Percentiles rank a stretch among this genome's conserved stretches.
These are phyloP conservation scores for Aspergillus unguis DNA, from an alignment of 2,329 filamentous ascomycete genomes.

Conservation along the genomic window DNA sequence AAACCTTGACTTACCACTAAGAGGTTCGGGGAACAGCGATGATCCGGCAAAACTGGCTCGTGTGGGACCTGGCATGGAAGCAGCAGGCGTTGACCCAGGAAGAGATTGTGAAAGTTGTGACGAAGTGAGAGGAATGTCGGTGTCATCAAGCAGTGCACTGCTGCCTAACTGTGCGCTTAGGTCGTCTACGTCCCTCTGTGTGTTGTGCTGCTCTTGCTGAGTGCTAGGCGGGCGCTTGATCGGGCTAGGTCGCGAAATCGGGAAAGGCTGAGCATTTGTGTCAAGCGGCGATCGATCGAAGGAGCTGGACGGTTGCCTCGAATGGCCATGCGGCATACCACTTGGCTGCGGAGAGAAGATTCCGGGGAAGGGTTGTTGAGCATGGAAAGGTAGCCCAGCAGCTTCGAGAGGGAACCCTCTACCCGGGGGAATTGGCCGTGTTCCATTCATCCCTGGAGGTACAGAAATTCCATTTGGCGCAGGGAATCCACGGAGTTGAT, in stretches of 20 bases:
- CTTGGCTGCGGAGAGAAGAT: conserved; percentile 34
- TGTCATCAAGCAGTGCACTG: conserved; percentile 75
- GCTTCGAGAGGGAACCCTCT: conserved; percentile 53
- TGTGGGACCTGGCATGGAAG: conserved; percentile 41
- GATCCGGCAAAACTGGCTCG: conserved; percentile 43
- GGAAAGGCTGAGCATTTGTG: conserved; percentile 59
- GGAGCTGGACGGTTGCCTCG: conserved; percentile 70
- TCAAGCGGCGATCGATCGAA: conserved; percentile 60
- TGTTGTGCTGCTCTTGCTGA: conserved; percentile 48
- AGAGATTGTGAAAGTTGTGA: conserved; percentile 42
- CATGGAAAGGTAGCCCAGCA: conserved; percentile 40
- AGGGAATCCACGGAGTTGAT: conserved; percentile 55
- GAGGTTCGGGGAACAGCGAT: conserved; percentile 43
- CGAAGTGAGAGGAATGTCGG: conserved; percentile 64
- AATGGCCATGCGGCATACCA: conserved; percentile 58
- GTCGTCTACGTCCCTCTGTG: conserved; percentile 63
- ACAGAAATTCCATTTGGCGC: conserved; percentile 51
- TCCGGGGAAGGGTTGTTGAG: conserved; percentile 43
- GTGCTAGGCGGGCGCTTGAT: conserved; percentile 83
- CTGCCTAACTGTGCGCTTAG: conserved; percentile 80
- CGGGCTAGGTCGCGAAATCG: conserved; percentile 77
- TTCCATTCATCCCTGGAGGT: conserved; percentile 59
- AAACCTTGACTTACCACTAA: conserved; percentile 35
- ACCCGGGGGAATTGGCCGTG: conserved; percentile 58
- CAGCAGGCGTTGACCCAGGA: conserved; percentile 54